Conservation (phyloP, 371 early-diverging fungal genomes). For the Actinomucor elegans region DNA sequence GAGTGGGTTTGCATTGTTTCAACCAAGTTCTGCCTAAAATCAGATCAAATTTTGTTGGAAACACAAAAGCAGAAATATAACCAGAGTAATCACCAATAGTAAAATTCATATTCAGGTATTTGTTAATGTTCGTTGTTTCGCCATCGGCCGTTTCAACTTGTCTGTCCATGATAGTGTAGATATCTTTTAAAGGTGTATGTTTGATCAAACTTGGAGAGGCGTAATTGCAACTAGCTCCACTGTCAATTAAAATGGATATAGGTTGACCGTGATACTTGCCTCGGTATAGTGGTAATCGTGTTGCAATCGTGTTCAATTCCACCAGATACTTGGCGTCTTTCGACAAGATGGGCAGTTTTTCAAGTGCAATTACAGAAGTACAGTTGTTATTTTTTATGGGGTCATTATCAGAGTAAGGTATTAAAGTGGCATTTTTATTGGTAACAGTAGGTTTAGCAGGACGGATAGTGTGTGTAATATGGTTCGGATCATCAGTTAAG, state of each 20-base stretch:
- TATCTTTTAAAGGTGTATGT: neutral
- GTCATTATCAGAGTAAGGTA: too few species aligned
- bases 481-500: neutral
- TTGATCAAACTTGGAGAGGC: neutral
- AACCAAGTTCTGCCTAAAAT: slow-evolving; percentile 7
- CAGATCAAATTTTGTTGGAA: slow-evolving; percentile 4
- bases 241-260: neutral
- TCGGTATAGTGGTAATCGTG: too few species aligned
- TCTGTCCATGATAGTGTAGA: neutral
- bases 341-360: neutral
- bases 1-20: neutral
- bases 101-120: neutral
- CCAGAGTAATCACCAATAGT: neutral
- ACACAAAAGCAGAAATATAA: neutral
- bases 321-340: too few species aligned
- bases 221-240: neutral
- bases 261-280: too few species aligned
- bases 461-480: neutral
- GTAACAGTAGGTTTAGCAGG: neutral
- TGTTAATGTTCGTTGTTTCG: neutral
- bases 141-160: slow-evolving; percentile 11
- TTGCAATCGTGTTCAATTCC: too few species aligned
- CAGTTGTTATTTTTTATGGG: neutral
- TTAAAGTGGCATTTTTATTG: too few species aligned
- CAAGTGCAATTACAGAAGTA: neutral